Evolutionary conservation across 75 land plant genomes (phyloP).

Genomic region (Selaginella moellendorffii): DNA sequence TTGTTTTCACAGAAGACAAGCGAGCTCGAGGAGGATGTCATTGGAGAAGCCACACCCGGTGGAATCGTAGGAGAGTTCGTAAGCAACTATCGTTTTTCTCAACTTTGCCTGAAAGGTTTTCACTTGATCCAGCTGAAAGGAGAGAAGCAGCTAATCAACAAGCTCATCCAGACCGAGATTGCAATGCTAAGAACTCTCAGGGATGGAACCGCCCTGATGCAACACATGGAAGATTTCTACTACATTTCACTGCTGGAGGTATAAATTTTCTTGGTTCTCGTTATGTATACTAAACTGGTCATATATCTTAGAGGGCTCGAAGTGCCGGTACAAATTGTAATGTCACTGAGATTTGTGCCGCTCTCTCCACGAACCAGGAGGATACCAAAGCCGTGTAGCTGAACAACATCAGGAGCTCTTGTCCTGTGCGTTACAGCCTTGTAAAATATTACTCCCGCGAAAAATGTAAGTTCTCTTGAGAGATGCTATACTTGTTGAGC

Average conservation of each 20-base stretch:
- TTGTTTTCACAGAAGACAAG: neutral
- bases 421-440: too few species aligned
- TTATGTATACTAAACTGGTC: too few species aligned
- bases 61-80: constrained; percentile 72
- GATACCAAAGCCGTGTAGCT: too few species aligned
- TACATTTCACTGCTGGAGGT: constrained; percentile 83
- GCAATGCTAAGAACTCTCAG: constrained; percentile 71
- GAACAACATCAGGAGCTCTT: too few species aligned
- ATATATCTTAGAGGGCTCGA: too few species aligned
- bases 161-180: constrained; percentile 81
- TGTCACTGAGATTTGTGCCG: neutral
- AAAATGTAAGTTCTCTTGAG: too few species aligned
- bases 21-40: constrained; percentile 38
- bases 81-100: constrained; percentile 19
- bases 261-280: neutral
- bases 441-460: too few species aligned
- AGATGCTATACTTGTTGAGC: too few species aligned
- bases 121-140: constrained; percentile 68
- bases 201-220: constrained; percentile 96
- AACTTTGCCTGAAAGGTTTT: neutral
- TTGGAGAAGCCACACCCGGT: constrained; percentile 91
- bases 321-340: neutral
- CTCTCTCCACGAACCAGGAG: too few species aligned
- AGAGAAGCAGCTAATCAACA: constrained; percentile 73
- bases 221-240: constrained; percentile 98